A percentile compares a stretch with the other conserved stretches of the same genome.
These are phyloP conservation scores for Gynostemma pentaphyllum DNA, from an alignment of 306 rosid genomes.

Conservation along the genomic window DNA sequence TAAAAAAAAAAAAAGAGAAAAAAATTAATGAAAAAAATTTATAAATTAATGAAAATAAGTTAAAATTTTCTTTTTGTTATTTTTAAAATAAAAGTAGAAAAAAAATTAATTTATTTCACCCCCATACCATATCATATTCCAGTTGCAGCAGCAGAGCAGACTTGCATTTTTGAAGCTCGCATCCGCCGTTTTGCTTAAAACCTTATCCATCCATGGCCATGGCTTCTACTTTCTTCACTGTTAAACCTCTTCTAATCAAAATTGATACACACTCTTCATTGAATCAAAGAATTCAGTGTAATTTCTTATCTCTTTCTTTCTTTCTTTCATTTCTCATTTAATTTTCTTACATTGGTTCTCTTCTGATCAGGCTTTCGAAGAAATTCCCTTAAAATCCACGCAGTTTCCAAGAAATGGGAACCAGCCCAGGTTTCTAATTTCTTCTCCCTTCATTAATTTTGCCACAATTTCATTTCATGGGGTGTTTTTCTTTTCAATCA, in stretches of 20 bases:
- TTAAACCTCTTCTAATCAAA: conserved; percentile 35
- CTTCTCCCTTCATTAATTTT: neutral
- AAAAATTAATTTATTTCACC: no score
- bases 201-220: conserved; percentile 49
- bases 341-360: conserved; percentile 13
- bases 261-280: conserved; percentile 28
- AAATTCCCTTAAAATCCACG: conserved; percentile 42
- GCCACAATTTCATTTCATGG: neutral
- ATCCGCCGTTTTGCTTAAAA: neutral
- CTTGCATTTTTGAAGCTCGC: neutral
- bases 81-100: no score
- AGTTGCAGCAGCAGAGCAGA: no score
- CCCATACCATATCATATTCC: no score
- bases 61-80: no score
- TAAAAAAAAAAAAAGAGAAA: no score
- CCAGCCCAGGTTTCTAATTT: conserved; percentile 37
- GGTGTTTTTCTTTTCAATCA: neutral
- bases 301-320: neutral
- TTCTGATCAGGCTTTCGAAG: conserved; percentile 40
- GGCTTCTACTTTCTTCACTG: conserved; percentile 62
- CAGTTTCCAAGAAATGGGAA: conserved; percentile 56
- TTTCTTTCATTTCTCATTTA: neutral
- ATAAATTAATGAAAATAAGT: no score
- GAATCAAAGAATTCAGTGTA: conserved; percentile 33
- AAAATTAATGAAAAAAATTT: no score